Percentiles rank a stretch among this genome's conserved stretches.
These are phyloP conservation scores for Lactarius indigo DNA, from an alignment of 768 basidiomycete genomes.

Conservation along the genomic window DNA sequence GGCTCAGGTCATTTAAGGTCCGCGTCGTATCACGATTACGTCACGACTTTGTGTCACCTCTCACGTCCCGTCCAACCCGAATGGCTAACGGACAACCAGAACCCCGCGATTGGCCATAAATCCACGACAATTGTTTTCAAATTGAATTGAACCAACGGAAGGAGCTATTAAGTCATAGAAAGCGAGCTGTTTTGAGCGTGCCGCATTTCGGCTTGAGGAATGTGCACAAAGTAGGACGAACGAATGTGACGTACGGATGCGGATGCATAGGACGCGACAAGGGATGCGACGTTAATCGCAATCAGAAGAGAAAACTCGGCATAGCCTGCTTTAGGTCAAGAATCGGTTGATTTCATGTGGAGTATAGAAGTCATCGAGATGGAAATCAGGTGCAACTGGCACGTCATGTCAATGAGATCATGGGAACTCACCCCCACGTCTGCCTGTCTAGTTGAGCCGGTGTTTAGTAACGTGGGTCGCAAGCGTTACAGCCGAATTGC, in stretches of 20 bases:
- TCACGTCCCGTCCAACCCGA: neutral
- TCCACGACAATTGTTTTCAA: neutral
- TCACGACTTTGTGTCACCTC: neutral
- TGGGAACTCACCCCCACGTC: neutral
- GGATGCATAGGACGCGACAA: neutral
- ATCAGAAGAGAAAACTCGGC: neutral
- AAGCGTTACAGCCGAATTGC: neutral
- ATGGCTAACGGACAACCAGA: neutral
- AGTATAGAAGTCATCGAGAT: neutral
- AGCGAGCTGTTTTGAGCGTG: neutral
- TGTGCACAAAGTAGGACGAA: neutral
- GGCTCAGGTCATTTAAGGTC: neutral
- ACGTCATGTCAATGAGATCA: neutral
- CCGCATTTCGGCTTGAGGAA: neutral
- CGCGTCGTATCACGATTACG: neutral
- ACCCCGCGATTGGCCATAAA: neutral
- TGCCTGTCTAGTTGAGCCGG: neutral
- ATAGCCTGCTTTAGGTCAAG: neutral
- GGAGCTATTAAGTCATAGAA: neutral
- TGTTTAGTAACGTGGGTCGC: neutral
- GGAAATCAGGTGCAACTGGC: neutral
- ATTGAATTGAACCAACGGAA: neutral
- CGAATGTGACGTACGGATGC: neutral
- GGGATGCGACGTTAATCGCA: neutral
- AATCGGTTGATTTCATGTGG: neutral